Conservation (phyloP, 139 green algal species). For the Haematococcus sp. region DNA sequence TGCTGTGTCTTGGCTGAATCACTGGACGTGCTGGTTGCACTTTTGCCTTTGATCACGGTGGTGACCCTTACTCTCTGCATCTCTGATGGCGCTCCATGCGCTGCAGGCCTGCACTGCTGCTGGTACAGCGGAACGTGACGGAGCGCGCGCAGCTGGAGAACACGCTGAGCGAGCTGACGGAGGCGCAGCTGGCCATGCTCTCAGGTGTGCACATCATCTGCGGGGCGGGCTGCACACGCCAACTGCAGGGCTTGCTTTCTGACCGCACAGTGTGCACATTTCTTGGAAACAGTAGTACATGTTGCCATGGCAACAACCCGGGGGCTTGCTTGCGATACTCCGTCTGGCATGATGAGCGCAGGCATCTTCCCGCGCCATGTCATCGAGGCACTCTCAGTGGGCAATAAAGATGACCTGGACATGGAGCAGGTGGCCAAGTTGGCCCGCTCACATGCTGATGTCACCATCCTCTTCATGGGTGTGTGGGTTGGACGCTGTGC, state of each 20-base stretch:
- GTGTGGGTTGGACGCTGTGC: background rate
- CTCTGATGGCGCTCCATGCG: background rate
- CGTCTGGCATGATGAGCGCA: no score
- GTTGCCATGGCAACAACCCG: no score
- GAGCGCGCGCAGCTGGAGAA: constrained; percentile 37
- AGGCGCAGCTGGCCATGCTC: constrained; percentile 34
- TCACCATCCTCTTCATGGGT: constrained; percentile 31
- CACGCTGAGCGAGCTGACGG: constrained; percentile 28
- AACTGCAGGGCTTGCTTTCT: no score
- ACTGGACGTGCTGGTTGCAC: no score
- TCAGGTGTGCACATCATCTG: constrained; percentile 23
- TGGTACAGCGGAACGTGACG: constrained; percentile 31
- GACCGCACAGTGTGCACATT: no score
- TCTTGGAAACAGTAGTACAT: no score
- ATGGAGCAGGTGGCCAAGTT: constrained; percentile 9
- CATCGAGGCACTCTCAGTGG: constrained; percentile 20
- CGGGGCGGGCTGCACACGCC: no score
- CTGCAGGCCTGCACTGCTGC: constrained; percentile 12
- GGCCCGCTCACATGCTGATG: constrained; percentile 18
- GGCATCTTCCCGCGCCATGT: constrained; percentile 32
- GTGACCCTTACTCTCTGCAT: no score
- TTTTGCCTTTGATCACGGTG: no score
- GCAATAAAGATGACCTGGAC: constrained; percentile 11
- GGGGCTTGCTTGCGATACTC: no score
- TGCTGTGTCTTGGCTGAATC: no score